Conservation (phyloP, 106 monocot species). For the Acorus calamus region DNA sequence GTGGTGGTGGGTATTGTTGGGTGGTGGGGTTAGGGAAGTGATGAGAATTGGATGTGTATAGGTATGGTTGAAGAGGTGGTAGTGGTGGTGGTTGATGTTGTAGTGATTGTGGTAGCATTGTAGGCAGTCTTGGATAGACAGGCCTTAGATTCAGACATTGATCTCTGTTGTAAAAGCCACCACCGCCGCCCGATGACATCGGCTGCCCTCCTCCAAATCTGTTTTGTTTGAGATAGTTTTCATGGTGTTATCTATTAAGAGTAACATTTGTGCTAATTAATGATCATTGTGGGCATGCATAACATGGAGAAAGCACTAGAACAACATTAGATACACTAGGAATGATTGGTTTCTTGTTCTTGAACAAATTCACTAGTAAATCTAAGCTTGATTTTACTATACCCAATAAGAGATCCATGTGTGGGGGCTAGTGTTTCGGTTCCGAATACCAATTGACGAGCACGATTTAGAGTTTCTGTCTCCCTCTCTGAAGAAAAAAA, state of each 20-base stretch:
- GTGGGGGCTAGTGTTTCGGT: slow-evolving; percentile 44
- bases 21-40: slow-evolving; percentile 4
- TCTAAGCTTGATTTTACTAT: slow-evolving; percentile 18
- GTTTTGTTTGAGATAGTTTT: no score
- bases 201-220: slow-evolving; percentile 29
- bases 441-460: slow-evolving; percentile 81
- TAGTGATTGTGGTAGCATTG: neutral
- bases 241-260: no score
- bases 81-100: slow-evolving; percentile 8
- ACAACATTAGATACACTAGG: no score
- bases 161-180: slow-evolving; percentile 11
- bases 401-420: slow-evolving; percentile 59
- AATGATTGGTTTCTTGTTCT: no score
- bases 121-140: slow-evolving; percentile 45
- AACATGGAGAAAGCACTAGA: no score
- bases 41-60: slow-evolving; percentile 7
- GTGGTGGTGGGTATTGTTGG: slow-evolving; percentile 19
- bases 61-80: slow-evolving; percentile 24
- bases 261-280: no score
- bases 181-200: slow-evolving; percentile 15
- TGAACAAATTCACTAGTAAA: neutral
- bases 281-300: no score
- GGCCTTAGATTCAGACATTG: slow-evolving; percentile 46
- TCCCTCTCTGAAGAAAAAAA: slow-evolving; percentile 54
- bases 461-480: slow-evolving; percentile 93